Base-by-base conservation (phyloP, 108 stramenopile genomes). In the Skeletonema potamos region DNA sequence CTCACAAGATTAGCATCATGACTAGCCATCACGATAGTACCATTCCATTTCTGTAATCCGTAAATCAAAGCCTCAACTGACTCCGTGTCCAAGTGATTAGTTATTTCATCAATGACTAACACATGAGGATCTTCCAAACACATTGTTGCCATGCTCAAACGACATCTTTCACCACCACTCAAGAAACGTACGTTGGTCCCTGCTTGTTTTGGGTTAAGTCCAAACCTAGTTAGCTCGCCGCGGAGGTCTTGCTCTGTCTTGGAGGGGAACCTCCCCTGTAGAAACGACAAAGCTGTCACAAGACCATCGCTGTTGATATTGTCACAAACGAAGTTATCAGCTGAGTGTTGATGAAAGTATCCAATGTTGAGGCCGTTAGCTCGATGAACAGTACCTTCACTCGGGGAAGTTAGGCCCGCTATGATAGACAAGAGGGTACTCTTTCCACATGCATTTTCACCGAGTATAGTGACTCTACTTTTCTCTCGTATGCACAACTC, bases 131-230 rank as follows among this genome's bases (percentile, higher is more conserved):
- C 77, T 12, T 77, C 66, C 28, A 93, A 78, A 82, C 95, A 87
- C 64, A 96, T 73, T 15, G 65, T 65, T 6, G 95, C 96, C 72
- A 99, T 84, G 27, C 84, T 82, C 24, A 99, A 80, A 10, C 98
- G 92, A 28, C 86, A 87, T 48, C 95, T 89, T 73, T 99, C 97
- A 15, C 98, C 98, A n/a, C 98, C 97, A 36, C 88, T 90, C 27
- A 98, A 72, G 27, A 93, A 95, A 33, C 80, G 66, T 11, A 98
- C 77, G 46, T 92, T 89, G 10, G 91, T 95, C 32, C 65, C 70
- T 24, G 92, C 91, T 61, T 95, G 89, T 12, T 88, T 81, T 3
- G 91, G 88, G 22, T 73, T 68, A 17, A 97, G 73, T 12, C 93
- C 94, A 70, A 95, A 98, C 20, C 76, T 68, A 3, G 92, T 87